Evolutionary conservation across 2,329 filamentous ascomycete species (phyloP), one percentile per base, ranked within the genome.

Genomic region (Lithohypha guttulata): DNA sequence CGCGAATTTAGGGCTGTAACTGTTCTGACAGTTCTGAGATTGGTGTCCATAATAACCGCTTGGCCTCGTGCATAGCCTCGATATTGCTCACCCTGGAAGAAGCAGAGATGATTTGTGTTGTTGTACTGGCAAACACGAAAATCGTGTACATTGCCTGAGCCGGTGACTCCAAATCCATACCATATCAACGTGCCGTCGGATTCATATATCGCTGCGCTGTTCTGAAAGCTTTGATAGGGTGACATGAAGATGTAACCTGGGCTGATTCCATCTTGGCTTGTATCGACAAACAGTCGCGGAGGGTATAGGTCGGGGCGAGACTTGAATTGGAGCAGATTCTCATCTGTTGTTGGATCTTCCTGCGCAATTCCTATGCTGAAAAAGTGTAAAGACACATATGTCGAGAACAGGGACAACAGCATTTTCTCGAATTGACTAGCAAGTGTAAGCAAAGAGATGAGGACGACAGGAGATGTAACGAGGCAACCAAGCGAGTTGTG

Each of bases 151-250:
- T 64, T 68, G 28, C 63, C 65, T 3, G 67, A 66, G 11, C 68
- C 67, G 8, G 62, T 60, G 31, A 55, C 56, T 19, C 66, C 66
- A 53, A 63, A 69, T 25, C 68, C 66, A 20, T 63, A 68, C 63
- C 65, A 71, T 27, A 71, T 59, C 43, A 71, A 55, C 41, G 70
- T 60, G 60, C 65, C 68, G 45, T 58, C 55, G 47, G 64, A 68
- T 49, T 71, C 68, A 47, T 68, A 71, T 15, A 71, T 70, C 47
- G 70, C 66, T 8, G 68, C 64, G 2, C 65, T 66, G 6, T 66
- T 61, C 42, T 69, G 67, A 39, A 61, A 51, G 23, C 63, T 60
- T 34, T 68, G 60, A 46, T 70, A 71, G 1, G 68, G 68, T 2
- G 64, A 63, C 32, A 70, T 54, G 44, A 71, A 70, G 30, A 69